Evolutionary conservation across 164 flowering plant species (phyloP).

Genomic region (Chloranthus sessilifolius): DNA sequence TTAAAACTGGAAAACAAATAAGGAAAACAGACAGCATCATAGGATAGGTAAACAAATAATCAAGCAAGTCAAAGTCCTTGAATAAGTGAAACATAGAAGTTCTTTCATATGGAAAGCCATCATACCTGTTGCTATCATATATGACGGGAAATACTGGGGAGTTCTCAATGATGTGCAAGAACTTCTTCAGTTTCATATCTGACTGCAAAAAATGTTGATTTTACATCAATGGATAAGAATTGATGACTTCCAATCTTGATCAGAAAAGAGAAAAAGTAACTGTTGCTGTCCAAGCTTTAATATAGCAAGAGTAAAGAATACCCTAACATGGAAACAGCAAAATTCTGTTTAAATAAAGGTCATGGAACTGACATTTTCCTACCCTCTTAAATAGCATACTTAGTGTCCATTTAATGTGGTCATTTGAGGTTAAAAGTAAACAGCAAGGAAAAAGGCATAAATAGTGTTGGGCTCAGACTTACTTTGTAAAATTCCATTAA

Average conservation of each 20-base stretch:
- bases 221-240: constrained; percentile 1
- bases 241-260: background rate
- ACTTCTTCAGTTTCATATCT: constrained; percentile 91
- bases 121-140: constrained; percentile 76
- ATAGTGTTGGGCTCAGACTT: constrained; percentile 20
- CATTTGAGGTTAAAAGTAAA: too few relatives aligned
- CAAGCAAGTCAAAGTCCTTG: background rate
- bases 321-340: too few relatives aligned
- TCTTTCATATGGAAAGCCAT: background rate
- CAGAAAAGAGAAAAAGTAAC: background rate
- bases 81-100: background rate
- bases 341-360: too few relatives aligned
- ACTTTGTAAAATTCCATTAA: constrained; percentile 92
- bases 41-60: too few relatives aligned
- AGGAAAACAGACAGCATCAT: background rate
- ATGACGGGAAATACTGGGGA: constrained; percentile 86
- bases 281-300: too few relatives aligned
- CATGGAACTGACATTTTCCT: too few relatives aligned
- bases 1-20: too few relatives aligned
- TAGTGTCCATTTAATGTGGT: too few relatives aligned
- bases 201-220: constrained; percentile 45
- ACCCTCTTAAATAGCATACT: too few relatives aligned
- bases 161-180: constrained; percentile 84
- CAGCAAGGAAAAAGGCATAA: background rate
- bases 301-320: too few relatives aligned